Base-by-base conservation (phyloP, 768 basidiomycete genomes). In the Strobilomyces confusus region DNA sequence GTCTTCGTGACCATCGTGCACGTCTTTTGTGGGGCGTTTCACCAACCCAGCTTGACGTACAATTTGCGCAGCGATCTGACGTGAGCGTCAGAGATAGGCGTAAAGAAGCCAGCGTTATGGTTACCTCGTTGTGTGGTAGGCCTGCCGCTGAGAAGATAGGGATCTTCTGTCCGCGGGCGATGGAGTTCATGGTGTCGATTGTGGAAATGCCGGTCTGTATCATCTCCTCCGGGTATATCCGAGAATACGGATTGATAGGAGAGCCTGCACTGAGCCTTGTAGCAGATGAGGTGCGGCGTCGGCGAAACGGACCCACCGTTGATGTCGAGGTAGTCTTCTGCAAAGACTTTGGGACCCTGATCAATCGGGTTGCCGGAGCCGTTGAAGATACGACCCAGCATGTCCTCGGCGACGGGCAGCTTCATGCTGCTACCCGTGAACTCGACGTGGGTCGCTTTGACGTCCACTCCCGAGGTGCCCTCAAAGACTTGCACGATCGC, bases 181-280 rank as follows among this genome's bases (percentile, higher is more conserved):
- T 99, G 53, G 95, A 95, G 75, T 99, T 95, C 93, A 95, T 95
- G 40, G 83, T 84, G 69, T 95, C 93, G 67, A 95, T 95, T 23
- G 97, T 99, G 41, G 97, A 99, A 66, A 98, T 98, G 73, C 97
- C 97, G 33, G 97, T 99, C 73, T 99, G 97, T 59, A 99, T 98
- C 97, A 99, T 99, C 75, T 99, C 97, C 74, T 98, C 97, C 55
- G 97, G 97, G 76, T 99, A 98, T 76, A 98, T 98, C 69, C 97
- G 94, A 57, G 91, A 92, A 72, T 86, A 95, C 20, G 93, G 93
- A 71, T 95, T 99, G 75, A 98, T 99, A 41, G 97, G 97, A 5
- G 93, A 95, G 56, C 95, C 95, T 95, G 58, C 41, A 60, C 49
- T 38, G 48, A 58, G 58, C 58, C 51, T 54, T 65, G 57, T 56